Percentiles rank a stretch among this genome's conserved stretches.
Conservation (phyloP, 2,329 filamentous ascomycete genomes). For the Bimuria novae-zelandiae region DNA sequence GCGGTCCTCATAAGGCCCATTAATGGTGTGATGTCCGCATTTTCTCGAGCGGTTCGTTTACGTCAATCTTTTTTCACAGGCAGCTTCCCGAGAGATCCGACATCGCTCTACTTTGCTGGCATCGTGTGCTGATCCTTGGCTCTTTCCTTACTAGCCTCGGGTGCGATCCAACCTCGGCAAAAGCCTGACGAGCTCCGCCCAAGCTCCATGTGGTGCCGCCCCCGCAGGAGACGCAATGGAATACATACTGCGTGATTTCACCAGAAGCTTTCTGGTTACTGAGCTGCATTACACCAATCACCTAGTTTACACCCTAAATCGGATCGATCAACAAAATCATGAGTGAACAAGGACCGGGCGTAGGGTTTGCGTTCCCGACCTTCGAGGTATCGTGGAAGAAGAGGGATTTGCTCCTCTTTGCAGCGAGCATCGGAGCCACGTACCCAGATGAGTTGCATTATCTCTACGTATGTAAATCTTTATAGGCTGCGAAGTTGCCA, state of each 20-base stretch:
- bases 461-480: constrained; percentile 69
- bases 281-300: not conserved
- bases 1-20: not conserved
- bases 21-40: not conserved
- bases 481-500: not conserved
- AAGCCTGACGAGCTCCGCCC: constrained; percentile 26
- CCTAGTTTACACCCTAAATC: not conserved
- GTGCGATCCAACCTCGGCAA: constrained; percentile 41
- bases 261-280: not conserved
- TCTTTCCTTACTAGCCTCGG: constrained; percentile 14
- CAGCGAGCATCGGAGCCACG: constrained; percentile 83
- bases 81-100: not conserved
- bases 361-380: constrained; percentile 78
- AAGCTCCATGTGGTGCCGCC: constrained; percentile 33
- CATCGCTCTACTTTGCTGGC: constrained; percentile 1
- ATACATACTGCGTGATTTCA: not conserved
- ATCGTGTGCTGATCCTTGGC: not conserved
- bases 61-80: not conserved
- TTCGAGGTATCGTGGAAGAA: constrained; percentile 82
- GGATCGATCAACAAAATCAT: constrained; percentile 24
- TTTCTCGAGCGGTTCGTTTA: not conserved
- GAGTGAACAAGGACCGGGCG: constrained; percentile 54
- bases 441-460: constrained; percentile 85
- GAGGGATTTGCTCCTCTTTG: constrained; percentile 87
- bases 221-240: constrained; percentile 27